Evolutionary conservation across 2,329 filamentous ascomycete genomes (phyloP), one percentile per base, ranked within the genome.

Genomic region (Cladophialophora chaetospira): DNA sequence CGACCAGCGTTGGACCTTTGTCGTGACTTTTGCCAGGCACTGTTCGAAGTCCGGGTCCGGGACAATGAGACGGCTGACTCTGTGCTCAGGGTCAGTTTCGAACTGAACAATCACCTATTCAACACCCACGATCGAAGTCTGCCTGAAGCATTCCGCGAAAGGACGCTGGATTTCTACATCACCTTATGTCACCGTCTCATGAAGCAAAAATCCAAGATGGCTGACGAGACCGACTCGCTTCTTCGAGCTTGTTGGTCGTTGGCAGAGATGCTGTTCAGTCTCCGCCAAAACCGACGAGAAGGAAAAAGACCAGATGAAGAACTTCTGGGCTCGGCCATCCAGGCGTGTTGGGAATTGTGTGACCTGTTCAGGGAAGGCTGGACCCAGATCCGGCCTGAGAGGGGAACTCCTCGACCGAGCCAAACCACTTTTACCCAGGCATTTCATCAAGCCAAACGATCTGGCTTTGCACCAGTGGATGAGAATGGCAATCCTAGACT

Each of bases 121-220:
- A 96, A 93, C 69, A 92, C 91, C 1, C 91, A 96, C 67, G 91
- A 96, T 69, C 84, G 88, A 28, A 87, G 83, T 53, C 77, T 97
- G 3, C 93, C 92, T 0, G 89, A 95, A 67, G 85, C 88, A 0
- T 97, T 97, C 70, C 84, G 88, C 50, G 92, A 97, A 72, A 81
- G 92, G 57, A 97, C 93, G 0, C 73, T 97, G 55, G 93, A 97
- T 67, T 97, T 97, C 67, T 97, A 97, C 68, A 88, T 96, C 64
- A 96, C 93, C 0, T 73, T 97, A 2, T 97, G 93, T 68, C 93
- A 97, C 71, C 86, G 93, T 35, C 75, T 97, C n/a, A 97, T 97
- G 91, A 97, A 96, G 71, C 91, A 96, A 71, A 84, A 89, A 55
- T 88, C 84, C 51, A 87, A 89, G 25, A 73, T 92, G 2, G 86